These are phyloP conservation scores for Calocybe gambosa DNA, from an alignment of 1,284 basidiomycete species.

Conservation along the genomic window DNA sequence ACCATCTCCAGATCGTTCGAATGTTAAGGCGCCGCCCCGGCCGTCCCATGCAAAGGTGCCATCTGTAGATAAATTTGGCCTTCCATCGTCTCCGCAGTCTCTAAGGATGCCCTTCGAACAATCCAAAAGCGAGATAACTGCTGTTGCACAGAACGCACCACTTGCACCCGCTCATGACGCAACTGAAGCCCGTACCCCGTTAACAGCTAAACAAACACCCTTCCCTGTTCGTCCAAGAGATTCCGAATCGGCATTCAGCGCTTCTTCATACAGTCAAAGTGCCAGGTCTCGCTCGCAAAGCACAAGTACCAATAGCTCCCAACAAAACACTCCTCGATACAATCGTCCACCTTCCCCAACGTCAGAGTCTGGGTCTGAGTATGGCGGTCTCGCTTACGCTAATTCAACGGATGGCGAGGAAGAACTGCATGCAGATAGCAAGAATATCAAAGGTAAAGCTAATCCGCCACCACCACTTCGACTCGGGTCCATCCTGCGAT, in stretches of 20 bases:
- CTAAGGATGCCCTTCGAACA: slow-evolving; percentile 38
- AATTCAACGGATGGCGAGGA: slow-evolving; percentile 41
- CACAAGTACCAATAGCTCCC: slow-evolving; percentile 6
- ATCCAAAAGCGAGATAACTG: slow-evolving; percentile 27
- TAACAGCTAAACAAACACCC: slow-evolving; percentile 15
- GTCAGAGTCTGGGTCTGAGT: slow-evolving; percentile 34
- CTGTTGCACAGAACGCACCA: slow-evolving; percentile 18
- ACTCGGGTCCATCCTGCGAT: slow-evolving; percentile 19
- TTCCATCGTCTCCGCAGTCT: slow-evolving; percentile 21
- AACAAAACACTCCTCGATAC: slow-evolving; percentile 4
- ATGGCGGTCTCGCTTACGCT: slow-evolving; percentile 46
- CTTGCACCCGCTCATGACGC: slow-evolving; percentile 7
- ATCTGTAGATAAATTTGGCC: slow-evolving; percentile 10
- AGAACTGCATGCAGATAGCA: slow-evolving; percentile 28
- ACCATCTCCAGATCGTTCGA: slow-evolving; percentile 8
- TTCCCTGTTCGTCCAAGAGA: slow-evolving; percentile 8
- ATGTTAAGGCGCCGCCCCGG: slow-evolving; percentile 9
- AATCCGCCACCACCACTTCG: slow-evolving; percentile 20
- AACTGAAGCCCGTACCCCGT: slow-evolving; percentile 14
- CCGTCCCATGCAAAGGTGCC: slow-evolving; percentile 9
- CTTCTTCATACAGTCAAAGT: slow-evolving; percentile 14
- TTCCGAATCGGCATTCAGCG: slow-evolving; percentile 14
- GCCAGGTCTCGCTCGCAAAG: slow-evolving; percentile 8
- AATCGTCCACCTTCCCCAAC: slow-evolving; percentile 23
- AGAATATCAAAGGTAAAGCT: slow-evolving; percentile 23